A percentile compares a stretch with the other conserved stretches of the same genome.
phyloP scores from a whole-genome alignment of 352 stramenopile genomes.

The Pythium coloratum region DNA sequence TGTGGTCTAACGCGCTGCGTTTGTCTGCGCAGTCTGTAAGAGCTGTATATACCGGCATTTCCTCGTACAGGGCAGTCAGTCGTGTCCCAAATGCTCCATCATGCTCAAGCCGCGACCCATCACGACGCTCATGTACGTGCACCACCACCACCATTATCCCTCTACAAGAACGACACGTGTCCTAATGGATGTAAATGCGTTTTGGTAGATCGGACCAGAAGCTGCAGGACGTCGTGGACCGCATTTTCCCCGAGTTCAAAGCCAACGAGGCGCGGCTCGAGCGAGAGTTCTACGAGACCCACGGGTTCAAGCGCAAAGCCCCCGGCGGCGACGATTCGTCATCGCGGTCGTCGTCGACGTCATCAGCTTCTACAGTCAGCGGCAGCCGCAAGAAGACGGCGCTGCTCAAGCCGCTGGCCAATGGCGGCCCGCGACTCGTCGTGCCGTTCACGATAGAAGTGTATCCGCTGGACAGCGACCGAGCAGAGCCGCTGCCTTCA shows the following conservation, averaged over 20 bases:
- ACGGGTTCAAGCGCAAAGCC: slow-evolving; percentile 54
- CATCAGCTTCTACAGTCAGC: not conserved
- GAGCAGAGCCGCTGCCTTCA: slow-evolving; percentile 23
- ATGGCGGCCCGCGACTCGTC: slow-evolving; percentile 8
- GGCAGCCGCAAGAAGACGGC: slow-evolving; percentile 16
- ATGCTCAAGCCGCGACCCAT: slow-evolving; percentile 55
- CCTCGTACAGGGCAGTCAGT: slow-evolving; percentile 50
- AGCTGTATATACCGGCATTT: slow-evolving; percentile 85
- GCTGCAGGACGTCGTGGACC: slow-evolving; percentile 72
- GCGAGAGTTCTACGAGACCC: slow-evolving; percentile 59
- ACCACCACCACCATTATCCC: no score
- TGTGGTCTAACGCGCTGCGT: not conserved
- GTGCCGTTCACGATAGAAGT: slow-evolving; percentile 44
- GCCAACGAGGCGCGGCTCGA: slow-evolving; percentile 47
- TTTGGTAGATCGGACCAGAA: slow-evolving; percentile 60
- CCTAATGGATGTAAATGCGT: not conserved
- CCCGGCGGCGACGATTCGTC: not conserved
- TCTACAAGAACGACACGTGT: not conserved
- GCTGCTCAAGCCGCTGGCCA: slow-evolving; percentile 15
- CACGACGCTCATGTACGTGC: slow-evolving; percentile 60
- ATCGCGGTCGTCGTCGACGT: not conserved
- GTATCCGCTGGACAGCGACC: slow-evolving; percentile 30
- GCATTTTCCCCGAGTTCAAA: slow-evolving; percentile 70
- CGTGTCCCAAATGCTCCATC: slow-evolving; percentile 65
- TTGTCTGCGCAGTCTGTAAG: slow-evolving; percentile 66